Evolutionary conservation across 2,329 filamentous ascomycete genomes (phyloP), one percentile per base, ranked within the genome.

Genomic region (Fusarium haematococcum): DNA sequence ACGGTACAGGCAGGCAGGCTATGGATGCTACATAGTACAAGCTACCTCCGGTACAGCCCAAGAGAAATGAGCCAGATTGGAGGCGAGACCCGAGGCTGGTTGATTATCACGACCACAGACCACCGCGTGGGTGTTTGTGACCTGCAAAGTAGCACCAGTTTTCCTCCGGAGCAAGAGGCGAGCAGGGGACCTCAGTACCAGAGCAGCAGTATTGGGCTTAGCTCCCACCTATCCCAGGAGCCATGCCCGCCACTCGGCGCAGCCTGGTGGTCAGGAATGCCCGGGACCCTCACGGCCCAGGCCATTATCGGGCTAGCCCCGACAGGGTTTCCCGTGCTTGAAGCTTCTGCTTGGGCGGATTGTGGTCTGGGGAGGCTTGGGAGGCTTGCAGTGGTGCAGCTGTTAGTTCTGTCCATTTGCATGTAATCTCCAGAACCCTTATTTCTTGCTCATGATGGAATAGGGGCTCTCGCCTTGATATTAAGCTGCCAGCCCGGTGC

Each of bases 81-180:
- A 69, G 68, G 73, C 75, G 67, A 78, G 76, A 77, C 75, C 76
- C 75, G 75, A 70, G 73, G 66, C 73, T 78, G 73, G 73, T 71
- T 69, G 67, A 76, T 14, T 78, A 78, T 78, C 76, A 78, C 58
- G 69, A 71, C 72, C 63, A 74, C 65, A 57, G 62, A 72, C 30
- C 58, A 66, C 58, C 58, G 48, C 33, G 18, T 20, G 20, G 35
- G 32, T 33, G 27, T 32, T 23, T 48, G 54, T 50, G 63, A 59
- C 63, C 56, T 32, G 54, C 57, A 50, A 65, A 63, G 71, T 68
- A 68, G 67, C 60, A 74, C 63, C 63, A 71, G 72, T 63, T 41
- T 66, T 65, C 74, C 56, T 41, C 59, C 37, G 50, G 62, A 54
- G 57, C 35, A 63, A 35, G 60, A 62, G 45, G 35, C 35, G 60